Evolutionary conservation across 371 early-diverging fungal genomes (phyloP), one percentile per base, ranked within the genome.

Genomic region (Chytridium lagenaria): DNA sequence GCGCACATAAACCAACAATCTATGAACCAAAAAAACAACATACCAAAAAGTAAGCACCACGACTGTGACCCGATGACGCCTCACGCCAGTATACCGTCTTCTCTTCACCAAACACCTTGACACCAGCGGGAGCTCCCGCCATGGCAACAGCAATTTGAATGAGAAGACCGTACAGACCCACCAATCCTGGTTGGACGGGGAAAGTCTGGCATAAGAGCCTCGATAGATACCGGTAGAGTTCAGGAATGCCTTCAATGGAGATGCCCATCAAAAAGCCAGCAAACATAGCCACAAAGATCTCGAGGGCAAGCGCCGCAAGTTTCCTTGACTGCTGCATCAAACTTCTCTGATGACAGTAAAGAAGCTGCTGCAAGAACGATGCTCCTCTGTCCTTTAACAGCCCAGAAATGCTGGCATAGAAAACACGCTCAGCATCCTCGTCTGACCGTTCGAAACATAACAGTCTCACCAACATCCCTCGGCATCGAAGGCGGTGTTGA

Each of bases 91-190:
- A 84, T 40, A 76, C 75, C 10, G 77, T 50, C 59, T 76, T 76
- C 67, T 85, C 85, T 39, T 83, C 81, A 22, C 78, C 74, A 75
- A 85, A 85, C 22, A 83, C 79, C 38, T 80, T 80, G 15, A 81
- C 81, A 26, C 76, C 81, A 15, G 83, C 69, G 0, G 83, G 80
- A 3, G 76, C 80, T 44, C 77, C 83, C 22, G 81, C 74, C 5
- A 83, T 71, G 1, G 75, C 81, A 34, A 85, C 75, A 3, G 74
- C 80, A 37, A 82, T 69, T 2, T 81, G 82, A 64, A 78, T 74
- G 23, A 83, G 69, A 15, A 85, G 72, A 12, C 80, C 79, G 50
- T 70, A 71, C 37, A 77, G 79, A 2, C 81, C 67, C 16, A 66
- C 44, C 44, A 5, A 44, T 38, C 40, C 66, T 2, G 2, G 39